Base-by-base conservation (phyloP, 116 monocot species). In the Zostera marina region DNA sequence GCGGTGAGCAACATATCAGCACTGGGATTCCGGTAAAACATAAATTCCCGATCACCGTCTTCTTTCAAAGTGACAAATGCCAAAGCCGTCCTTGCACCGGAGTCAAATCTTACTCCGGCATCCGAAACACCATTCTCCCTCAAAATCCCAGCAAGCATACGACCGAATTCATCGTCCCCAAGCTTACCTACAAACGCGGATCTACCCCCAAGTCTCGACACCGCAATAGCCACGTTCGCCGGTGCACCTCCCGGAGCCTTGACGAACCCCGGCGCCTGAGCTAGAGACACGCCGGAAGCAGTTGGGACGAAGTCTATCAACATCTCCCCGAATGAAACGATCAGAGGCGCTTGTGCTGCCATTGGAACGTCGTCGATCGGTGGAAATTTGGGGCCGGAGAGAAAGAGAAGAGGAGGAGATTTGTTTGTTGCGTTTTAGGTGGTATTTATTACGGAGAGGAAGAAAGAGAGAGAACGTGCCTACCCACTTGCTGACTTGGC, bases 21-120 rank as follows among this genome's bases (percentile, higher is more conserved):
- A 43, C 77, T 77, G 15, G 82, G 82, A 60, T 82, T 77, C 54
- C 82, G 60, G 60, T 69, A 82, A 62, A 82, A 82, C 77, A 82
- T 82, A 74, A 82, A 82, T 66, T 82, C 82, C 19, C 82, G 64
- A 63, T 82, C 82, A 9, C 82, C 82, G 54, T 82, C 59, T 22
- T 39, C 51, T 41, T 66, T 49, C 13, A 82, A 61, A 13, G 82
- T 77, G 17, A 82, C 77, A 57, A 82, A 77, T 8, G 82, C 77
- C 10, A 82, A 77, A 1, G 77, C 82, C 26, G 82, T 82, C 38
- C 77, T 60, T 0, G 82, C 77, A 1, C 63, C 62, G 12, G 44
- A 11, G 52, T 82, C 82, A 42, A 82, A 82, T 32, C 63, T 41
- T 8, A 82, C 59, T 8, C 74, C 82, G 25, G 21, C 62, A 38